These are phyloP conservation scores for Wallacemonas rigidus DNA, from an alignment of 208 protist species.

Conservation along the genomic window DNA sequence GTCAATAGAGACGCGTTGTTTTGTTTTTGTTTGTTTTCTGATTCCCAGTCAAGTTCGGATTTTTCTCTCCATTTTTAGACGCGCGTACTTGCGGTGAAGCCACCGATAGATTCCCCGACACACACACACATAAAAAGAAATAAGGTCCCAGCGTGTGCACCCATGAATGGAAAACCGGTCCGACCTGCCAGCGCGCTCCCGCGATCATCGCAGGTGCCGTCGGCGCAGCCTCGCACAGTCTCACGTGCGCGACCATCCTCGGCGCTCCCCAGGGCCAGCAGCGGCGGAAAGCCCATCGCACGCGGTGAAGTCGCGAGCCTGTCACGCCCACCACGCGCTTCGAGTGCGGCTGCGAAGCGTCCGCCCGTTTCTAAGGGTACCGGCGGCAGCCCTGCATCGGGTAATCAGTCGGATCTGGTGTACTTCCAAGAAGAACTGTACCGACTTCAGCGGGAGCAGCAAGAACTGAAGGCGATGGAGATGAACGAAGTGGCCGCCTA, in stretches of 20 bases:
- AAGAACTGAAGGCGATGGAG: slow-evolving; percentile 37
- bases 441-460: slow-evolving; percentile 35
- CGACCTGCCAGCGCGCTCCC: slow-evolving; percentile 2
- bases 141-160: background rate
- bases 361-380: background rate
- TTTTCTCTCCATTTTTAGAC: no score
- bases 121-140: slow-evolving; percentile 17
- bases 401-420: slow-evolving; percentile 27
- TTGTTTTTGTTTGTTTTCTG: no score
- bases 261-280: slow-evolving; percentile 1
- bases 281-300: background rate
- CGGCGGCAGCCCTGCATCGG: background rate
- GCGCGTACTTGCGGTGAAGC: no score
- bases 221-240: background rate
- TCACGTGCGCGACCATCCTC: slow-evolving; percentile 4
- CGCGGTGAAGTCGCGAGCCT: background rate
- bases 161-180: background rate
- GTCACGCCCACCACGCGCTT: background rate
- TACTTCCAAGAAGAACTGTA: slow-evolving; percentile 54
- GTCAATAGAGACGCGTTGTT: no score
- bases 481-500: slow-evolving; percentile 38
- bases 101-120: background rate
- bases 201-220: background rate
- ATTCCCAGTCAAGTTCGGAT: no score
- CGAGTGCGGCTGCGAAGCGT: background rate